Evolutionary conservation across 164 flowering plant genomes (phyloP), one percentile per base, ranked within the genome.

Genomic region (Nelumbo lutea): DNA sequence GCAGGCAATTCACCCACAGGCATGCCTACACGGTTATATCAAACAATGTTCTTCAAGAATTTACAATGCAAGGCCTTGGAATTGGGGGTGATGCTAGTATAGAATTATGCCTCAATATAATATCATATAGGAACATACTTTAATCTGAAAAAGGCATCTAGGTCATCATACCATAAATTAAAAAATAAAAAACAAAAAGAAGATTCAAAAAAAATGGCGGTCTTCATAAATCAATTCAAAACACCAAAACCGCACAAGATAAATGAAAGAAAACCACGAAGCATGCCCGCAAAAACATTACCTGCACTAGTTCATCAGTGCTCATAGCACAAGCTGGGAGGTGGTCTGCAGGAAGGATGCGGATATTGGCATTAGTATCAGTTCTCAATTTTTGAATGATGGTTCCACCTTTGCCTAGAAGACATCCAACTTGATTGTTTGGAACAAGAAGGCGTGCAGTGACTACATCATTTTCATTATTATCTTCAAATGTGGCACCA

Each of bases 281-380:
- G 14, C 41, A 66, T 27, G 38, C 15, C 41, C 65, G 14, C 10
- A 52, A 66, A 48, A 43, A 71, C 5, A 60, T 60, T 79, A 90
- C 93, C 86, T 87, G 96, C 62, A 88, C 88, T 69, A 88, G 69
- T 73, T 88, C 93, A 77, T 90, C 96, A 15, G 80, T 79, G 74
- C 61, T 62, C 86, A 84, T 74, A 47, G 89, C 96, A 79, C 90
- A 86, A 41, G 82, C 53, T 46, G 93, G 90, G 68, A 85, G 84
- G 72, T 83, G 82, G 39, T 87, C 88, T 14, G 81, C 68, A 42
- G 87, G 83, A 72, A 90, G 83, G 61, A 88, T 83, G 61, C 93
- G 88, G 56, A 87, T 85, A 71, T 70, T 80, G 45, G 96, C 96
- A 73, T 86, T 84, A 10, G 93, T 90, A 48, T 88, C 88, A 79